These are phyloP conservation scores for Stemphylium beticola DNA, from an alignment of 2,329 filamentous ascomycete genomes.

Conservation along the genomic window DNA sequence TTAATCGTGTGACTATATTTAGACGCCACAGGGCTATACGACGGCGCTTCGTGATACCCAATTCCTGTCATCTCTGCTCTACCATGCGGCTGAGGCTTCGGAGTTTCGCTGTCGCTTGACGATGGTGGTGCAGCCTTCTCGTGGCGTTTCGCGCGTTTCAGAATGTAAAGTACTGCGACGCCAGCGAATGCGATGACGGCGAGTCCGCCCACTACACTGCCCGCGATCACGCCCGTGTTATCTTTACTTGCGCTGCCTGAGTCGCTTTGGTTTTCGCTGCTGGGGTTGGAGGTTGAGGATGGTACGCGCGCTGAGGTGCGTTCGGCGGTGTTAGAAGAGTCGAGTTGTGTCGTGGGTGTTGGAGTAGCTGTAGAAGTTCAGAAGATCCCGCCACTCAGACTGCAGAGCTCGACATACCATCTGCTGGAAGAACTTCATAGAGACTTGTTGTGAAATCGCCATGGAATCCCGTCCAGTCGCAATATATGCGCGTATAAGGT, in stretches of 20 bases:
- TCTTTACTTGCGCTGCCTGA: too few relatives aligned
- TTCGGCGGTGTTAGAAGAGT: neutral
- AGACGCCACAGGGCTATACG: neutral
- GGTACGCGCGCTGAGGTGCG: neutral
- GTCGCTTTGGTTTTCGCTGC: neutral
- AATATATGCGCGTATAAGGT: constrained; percentile 4
- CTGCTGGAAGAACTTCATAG: neutral
- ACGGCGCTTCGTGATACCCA: neutral
- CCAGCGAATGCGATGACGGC: constrained; percentile 6
- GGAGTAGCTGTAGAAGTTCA: neutral
- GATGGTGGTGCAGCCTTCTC: neutral
- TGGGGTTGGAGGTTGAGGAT: neutral
- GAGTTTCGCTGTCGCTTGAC: neutral
- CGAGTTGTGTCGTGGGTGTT: neutral
- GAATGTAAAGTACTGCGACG: constrained; percentile 1
- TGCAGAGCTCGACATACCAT: neutral
- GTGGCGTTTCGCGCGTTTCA: constrained; percentile 7
- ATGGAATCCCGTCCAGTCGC: constrained; percentile 5
- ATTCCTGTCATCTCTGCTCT: neutral
- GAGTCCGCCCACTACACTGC: neutral
- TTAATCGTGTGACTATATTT: neutral
- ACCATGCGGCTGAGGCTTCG: neutral
- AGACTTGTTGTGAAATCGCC: neutral
- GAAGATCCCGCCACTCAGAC: too few relatives aligned
- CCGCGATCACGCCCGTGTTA: neutral